A percentile compares a stretch with the other conserved stretches of the same genome.
Evolutionary conservation across 177 flowering plant species (phyloP).

Genomic region (Vitis hybrid): DNA sequence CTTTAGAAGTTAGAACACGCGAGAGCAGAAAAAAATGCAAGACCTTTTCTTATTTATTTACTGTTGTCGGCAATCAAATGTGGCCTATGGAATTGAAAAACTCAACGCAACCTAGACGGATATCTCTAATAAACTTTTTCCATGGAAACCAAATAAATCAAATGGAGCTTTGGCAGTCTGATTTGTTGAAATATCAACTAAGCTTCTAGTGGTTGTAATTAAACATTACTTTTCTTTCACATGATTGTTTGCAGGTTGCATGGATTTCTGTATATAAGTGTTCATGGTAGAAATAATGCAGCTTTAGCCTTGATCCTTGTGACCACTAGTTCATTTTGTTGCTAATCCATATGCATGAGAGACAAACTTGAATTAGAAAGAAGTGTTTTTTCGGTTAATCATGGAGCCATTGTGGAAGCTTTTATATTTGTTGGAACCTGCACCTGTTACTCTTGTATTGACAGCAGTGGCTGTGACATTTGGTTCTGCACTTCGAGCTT

Average conservation of each 20-base stretch:
- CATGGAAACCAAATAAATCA: too few relatives aligned
- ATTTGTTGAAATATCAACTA: too few relatives aligned
- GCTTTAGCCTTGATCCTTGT: slow-evolving; percentile 6
- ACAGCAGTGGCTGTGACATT: slow-evolving; percentile 87
- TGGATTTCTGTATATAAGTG: slow-evolving; percentile 16
- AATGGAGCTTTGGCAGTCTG: too few relatives aligned
- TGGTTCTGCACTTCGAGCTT: slow-evolving; percentile 79
- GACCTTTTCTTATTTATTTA: too few relatives aligned
- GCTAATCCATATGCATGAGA: neutral
- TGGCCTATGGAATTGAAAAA: too few relatives aligned
- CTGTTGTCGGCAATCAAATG: too few relatives aligned
- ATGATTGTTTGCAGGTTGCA: slow-evolving; percentile 30
- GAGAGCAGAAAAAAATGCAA: too few relatives aligned
- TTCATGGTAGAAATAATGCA: slow-evolving; percentile 13
- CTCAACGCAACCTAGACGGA: too few relatives aligned
- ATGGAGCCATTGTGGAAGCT: slow-evolving; percentile 93
- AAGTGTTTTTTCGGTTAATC: neutral
- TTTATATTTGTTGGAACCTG: slow-evolving; percentile 75
- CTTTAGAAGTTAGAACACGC: too few relatives aligned
- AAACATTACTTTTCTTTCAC: neutral
- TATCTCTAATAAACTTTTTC: too few relatives aligned
- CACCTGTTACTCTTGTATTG: slow-evolving; percentile 63
- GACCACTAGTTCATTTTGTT: neutral
- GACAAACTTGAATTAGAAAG: slow-evolving; percentile 2
- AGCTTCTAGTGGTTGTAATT: neutral